Evolutionary conservation across 2,329 filamentous ascomycete species (phyloP).

Genomic region (Epichloe sibirici): DNA sequence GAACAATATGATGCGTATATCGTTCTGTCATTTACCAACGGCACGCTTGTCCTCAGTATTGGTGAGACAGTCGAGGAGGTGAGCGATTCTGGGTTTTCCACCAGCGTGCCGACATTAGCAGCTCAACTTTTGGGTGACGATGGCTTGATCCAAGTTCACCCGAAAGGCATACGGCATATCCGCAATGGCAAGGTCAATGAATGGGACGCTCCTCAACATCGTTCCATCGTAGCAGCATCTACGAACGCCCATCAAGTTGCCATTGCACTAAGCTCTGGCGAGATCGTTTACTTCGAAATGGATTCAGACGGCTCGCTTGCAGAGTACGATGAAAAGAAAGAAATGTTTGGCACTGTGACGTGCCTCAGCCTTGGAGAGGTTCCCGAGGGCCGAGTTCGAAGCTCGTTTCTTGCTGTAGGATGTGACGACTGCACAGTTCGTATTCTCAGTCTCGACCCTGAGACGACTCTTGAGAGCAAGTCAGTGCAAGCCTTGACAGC

Average conservation of each 20-base stretch:
- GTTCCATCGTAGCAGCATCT: slow-evolving; percentile 87
- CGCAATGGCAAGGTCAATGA: slow-evolving; percentile 70
- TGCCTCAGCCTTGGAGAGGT: slow-evolving; percentile 89
- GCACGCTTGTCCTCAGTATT: slow-evolving; percentile 84
- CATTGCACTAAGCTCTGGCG: slow-evolving; percentile 85
- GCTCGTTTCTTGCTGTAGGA: slow-evolving; percentile 88
- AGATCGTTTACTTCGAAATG: slow-evolving; percentile 98
- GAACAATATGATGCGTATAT: slow-evolving; percentile 93
- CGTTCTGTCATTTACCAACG: slow-evolving; percentile 82
- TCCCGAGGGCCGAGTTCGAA: slow-evolving; percentile 77
- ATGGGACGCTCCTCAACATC: slow-evolving; percentile 86
- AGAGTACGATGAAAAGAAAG: slow-evolving; percentile 88
- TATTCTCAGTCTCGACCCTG: slow-evolving; percentile 79
- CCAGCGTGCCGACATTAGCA: slow-evolving; percentile 76
- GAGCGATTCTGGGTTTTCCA: slow-evolving; percentile 83
- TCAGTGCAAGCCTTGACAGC: slow-evolving; percentile 90
- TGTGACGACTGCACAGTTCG: slow-evolving; percentile 95
- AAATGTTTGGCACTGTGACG: slow-evolving; percentile 91
- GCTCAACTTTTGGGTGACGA: slow-evolving; percentile 92
- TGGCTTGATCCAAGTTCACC: slow-evolving; percentile 85
- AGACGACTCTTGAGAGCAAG: slow-evolving; percentile 83
- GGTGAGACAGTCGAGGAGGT: slow-evolving; percentile 96
- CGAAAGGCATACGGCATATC: slow-evolving; percentile 91
- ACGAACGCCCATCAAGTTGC: slow-evolving; percentile 91
- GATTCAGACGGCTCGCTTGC: slow-evolving; percentile 81